These are phyloP conservation scores for Dendrobium nobile DNA, from an alignment of 106 monocot species.

Conservation along the genomic window DNA sequence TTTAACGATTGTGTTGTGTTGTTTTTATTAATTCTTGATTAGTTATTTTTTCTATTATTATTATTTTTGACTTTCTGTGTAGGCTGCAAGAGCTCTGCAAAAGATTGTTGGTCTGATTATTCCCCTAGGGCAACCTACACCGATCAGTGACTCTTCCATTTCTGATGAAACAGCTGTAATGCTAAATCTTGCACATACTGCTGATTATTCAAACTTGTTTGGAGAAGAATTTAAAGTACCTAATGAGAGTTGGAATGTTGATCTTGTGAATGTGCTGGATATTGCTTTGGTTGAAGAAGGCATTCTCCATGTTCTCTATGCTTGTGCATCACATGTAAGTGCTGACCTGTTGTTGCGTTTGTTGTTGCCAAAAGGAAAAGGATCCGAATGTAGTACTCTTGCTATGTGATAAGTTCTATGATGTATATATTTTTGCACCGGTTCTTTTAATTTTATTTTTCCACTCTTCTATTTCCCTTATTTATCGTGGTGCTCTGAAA, in stretches of 20 bases:
- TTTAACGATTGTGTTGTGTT: neutral
- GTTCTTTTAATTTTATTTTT: neutral
- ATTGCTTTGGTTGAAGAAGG: slow-evolving; percentile 79
- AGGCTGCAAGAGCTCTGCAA: slow-evolving; percentile 71
- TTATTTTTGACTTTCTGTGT: neutral
- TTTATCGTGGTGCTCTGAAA: slow-evolving; percentile 7
- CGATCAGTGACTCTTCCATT: slow-evolving; percentile 16
- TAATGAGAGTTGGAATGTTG: slow-evolving; percentile 38
- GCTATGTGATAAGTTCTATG: slow-evolving; percentile 6
- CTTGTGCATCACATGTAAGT: slow-evolving; percentile 79
- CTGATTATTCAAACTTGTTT: slow-evolving; percentile 84
- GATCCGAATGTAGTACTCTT: neutral
- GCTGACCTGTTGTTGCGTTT: neutral
- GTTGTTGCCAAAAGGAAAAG: neutral
- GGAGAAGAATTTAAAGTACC: slow-evolving; percentile 69
- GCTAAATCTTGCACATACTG: slow-evolving; percentile 21
- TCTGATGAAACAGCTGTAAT: slow-evolving; percentile 33
- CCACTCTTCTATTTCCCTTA: neutral
- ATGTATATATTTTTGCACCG: neutral
- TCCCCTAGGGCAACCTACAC: slow-evolving; percentile 15
- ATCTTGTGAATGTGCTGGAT: slow-evolving; percentile 65
- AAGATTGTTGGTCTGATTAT: slow-evolving; percentile 43
- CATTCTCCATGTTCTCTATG: slow-evolving; percentile 86
- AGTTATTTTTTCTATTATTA: slow-evolving; percentile 6
- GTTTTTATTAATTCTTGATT: neutral